phyloP scores from a whole-genome alignment of 2,329 filamentous ascomycete genomes.

The Fusarium pseudograminearum region DNA sequence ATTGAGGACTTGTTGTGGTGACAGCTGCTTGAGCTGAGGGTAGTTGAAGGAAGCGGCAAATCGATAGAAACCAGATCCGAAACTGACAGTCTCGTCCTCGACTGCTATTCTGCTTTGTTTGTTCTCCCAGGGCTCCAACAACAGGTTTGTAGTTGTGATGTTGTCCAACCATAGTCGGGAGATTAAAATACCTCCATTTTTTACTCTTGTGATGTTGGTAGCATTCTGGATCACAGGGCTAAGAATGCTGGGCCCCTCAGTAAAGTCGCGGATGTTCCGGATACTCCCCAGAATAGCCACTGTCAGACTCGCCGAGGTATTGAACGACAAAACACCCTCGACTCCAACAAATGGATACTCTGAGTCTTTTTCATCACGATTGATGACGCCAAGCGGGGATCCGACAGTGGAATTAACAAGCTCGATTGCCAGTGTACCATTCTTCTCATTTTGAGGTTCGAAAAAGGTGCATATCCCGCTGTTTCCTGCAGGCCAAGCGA shows the following conservation, averaged over 20 bases:
- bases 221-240: conserved; percentile 66
- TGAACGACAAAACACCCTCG: conserved; percentile 66
- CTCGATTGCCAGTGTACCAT: conserved; percentile 65
- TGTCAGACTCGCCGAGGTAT: conserved; percentile 66
- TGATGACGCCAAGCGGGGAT: conserved; percentile 61
- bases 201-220: conserved; percentile 56
- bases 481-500: conserved; percentile 75
- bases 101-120: conserved; percentile 46
- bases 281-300: conserved; percentile 72
- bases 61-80: conserved; percentile 66
- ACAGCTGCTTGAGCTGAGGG: conserved; percentile 69
- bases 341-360: conserved; percentile 64
- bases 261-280: conserved; percentile 71
- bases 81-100: conserved; percentile 57
- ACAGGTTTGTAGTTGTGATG: conserved; percentile 66
- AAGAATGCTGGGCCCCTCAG: conserved; percentile 67
- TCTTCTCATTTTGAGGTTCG: conserved; percentile 63
- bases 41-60: conserved; percentile 73
- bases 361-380: conserved; percentile 44
- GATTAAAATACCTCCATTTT: conserved; percentile 60
- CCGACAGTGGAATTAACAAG: conserved; percentile 63
- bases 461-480: conserved; percentile 71
- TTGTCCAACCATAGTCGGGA: conserved; percentile 72
- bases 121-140: conserved; percentile 56
- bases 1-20: conserved; percentile 62